Base-by-base conservation (phyloP, 1,284 basidiomycete genomes). In the Testicularia cyperi region DNA sequence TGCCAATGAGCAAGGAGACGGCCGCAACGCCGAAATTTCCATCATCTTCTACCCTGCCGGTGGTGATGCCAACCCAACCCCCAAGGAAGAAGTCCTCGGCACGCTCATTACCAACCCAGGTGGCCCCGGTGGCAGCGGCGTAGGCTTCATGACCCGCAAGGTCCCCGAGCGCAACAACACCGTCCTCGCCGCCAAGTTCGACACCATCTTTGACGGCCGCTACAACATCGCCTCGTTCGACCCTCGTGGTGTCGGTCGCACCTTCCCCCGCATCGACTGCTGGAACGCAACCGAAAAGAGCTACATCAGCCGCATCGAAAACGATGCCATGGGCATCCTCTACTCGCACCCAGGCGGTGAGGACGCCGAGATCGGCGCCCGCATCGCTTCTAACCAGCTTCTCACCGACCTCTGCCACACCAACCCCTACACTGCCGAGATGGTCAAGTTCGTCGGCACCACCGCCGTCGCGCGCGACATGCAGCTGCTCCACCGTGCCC, bases 201-300 rank as follows among this genome's bases (percentile, higher is more conserved):
- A 64, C 35, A 43, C 44, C 15, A 38, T 66, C 44, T 36, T 65
- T 13, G 42, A 57, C 9, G 41, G 42, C 41, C 44, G 43, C 33
- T 69, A 69, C 47, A 54, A 69, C 44, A 42, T 67, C 7, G 41
- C 67, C 27, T 60, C 53, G 13, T 68, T 60, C 10, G 57, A 69
- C 33, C 64, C 66, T 16, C 60, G 64, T 19, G 66, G 55, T 18
- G 53, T 66, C 14, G 53, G 45, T 2, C 47, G 47, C 14, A 66
- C 58, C 28, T 45, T 44, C 38, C 64, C 66, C 16, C 34, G 44
- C 24, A 63, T 60, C 30, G 46, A 64, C 22, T 69, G 64, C 47
- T 67, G 42, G 47, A 47, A 52, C 46, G 51, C 43, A 27, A 52
- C 49, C 6, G 38, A 44, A 12, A 52, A 48, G 24, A 53, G 44